A percentile compares a stretch with the other conserved stretches of the same genome.
These are phyloP conservation scores for Cordyceps militaris DNA, from an alignment of 2,329 filamentous ascomycete species.

Conservation along the genomic window DNA sequence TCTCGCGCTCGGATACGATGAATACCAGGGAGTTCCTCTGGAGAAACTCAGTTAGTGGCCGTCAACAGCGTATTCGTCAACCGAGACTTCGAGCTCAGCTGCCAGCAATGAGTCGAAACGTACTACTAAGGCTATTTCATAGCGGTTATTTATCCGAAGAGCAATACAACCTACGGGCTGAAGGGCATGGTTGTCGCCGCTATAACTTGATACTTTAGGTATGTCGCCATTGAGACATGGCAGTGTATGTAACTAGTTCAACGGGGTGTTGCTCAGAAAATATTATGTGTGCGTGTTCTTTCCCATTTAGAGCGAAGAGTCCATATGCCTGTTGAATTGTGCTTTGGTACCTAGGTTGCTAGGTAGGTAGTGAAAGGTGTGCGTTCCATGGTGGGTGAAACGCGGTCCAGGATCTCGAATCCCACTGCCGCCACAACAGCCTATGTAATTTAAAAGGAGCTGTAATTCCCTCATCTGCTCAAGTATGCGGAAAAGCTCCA, in stretches of 20 bases:
- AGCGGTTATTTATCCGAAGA: too few relatives aligned
- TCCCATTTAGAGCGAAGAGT: background rate
- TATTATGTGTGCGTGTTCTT: constrained; percentile 13
- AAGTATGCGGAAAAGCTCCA: background rate
- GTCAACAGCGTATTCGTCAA: background rate
- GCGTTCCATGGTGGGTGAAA: too few relatives aligned
- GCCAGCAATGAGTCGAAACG: too few relatives aligned
- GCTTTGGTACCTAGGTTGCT: too few relatives aligned
- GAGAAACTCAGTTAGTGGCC: background rate
- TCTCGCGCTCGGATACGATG: constrained; percentile 11
- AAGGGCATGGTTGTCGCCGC: too few relatives aligned
- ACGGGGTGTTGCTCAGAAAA: constrained; percentile 14
- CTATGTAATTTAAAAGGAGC: too few relatives aligned
- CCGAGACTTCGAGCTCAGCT: background rate
- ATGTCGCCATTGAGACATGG: constrained; percentile 14
- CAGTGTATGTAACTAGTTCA: constrained; percentile 16
- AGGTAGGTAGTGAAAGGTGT: too few relatives aligned
- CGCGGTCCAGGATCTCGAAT: background rate
- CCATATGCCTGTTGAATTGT: too few relatives aligned
- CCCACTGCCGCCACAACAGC: too few relatives aligned
- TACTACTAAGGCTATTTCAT: too few relatives aligned
- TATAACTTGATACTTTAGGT: too few relatives aligned
- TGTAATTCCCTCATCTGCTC: background rate
- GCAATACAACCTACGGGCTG: too few relatives aligned
- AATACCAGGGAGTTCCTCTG: constrained; percentile 8